Conservation (phyloP, 495 filamentous ascomycete genomes). For the Hyaloscypha bicolor region DNA sequence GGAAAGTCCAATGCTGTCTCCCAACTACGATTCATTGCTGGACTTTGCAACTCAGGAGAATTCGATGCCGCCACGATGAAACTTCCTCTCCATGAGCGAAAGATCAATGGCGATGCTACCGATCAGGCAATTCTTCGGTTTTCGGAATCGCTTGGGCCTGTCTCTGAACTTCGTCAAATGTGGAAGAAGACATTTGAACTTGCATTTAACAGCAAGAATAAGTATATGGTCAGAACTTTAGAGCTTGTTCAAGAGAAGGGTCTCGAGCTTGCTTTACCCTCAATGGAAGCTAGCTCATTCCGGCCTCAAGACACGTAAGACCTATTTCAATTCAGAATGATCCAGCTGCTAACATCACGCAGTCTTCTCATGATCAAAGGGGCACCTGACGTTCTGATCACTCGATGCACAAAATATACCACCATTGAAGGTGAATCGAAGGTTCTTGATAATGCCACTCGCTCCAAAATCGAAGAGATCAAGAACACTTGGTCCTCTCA, state of each 20-base stretch:
- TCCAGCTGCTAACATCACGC: not conserved
- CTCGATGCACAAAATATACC: constrained; percentile 53
- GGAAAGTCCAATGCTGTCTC: constrained; percentile 37
- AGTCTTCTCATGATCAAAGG: constrained; percentile 63
- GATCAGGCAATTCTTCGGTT: constrained; percentile 72
- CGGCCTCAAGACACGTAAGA: constrained; percentile 45
- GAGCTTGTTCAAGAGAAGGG: constrained; percentile 42
- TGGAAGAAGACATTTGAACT: constrained; percentile 65
- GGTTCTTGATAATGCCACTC: constrained; percentile 42
- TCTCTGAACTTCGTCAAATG: constrained; percentile 47
- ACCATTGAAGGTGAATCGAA: constrained; percentile 48
- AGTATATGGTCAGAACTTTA: constrained; percentile 64
- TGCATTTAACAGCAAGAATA: constrained; percentile 79
- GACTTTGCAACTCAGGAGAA: constrained; percentile 70
- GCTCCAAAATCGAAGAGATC: constrained; percentile 46
- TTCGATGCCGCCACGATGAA: constrained; percentile 63
- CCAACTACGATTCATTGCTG: constrained; percentile 53
- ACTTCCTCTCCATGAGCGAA: constrained; percentile 54
- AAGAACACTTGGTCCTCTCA: constrained; percentile 66
- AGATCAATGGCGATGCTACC: constrained; percentile 71
- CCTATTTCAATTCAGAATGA: not conserved
- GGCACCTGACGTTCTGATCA: constrained; percentile 64
- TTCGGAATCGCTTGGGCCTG: constrained; percentile 57
- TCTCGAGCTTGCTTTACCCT: constrained; percentile 38
- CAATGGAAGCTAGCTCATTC: constrained; percentile 40